Evolutionary conservation across 75 land plant genomes (phyloP), one percentile per base, ranked within the genome.

Genomic region (Selaginella tamariscina): DNA sequence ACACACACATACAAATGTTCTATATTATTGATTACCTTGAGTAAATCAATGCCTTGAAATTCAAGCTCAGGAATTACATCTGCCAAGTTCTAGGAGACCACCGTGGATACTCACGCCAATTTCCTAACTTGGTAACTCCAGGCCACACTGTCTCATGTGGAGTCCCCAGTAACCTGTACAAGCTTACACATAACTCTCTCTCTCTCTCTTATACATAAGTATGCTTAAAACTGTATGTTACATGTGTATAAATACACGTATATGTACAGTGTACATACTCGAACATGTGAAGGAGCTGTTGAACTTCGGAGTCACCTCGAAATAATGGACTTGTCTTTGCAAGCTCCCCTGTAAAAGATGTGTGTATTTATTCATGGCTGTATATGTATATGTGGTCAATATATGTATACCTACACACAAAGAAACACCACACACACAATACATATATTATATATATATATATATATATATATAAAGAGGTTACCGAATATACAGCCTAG

Each of bases 91-190:
- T 39, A 15, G 49, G 49, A 5, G 5, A 5, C 98, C 98, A 93
- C 27, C 79, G 83, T 27, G 98, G n/a, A 96, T 68, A 94, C 27
- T 79, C 88, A 82, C 89, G 98, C 98, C 98, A 94, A 49, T 94
- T 96, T 33, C 86, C 54, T 68, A 94, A 72, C 56, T 84, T 77
- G 56, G 65, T 82, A 9, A 89, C 91, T 26, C 91, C 96, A 18
- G 98, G 98, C 98, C 98, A 94, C 54, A 73, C 70, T 30, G 82
- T 80, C 69, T 94, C 96, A 33, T 90, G 27, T n/a, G 98, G 96
- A 22, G 98, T 94, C 33, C 98, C 98, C 28, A 94, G 73, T 66
- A 94, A 56, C 83, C 97, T 91, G 71, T 60, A 75, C 15, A 30
- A 59, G 11, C 15, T 24, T 13, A 33, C 2, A 71, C n/a, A n/a